Conservation (phyloP, 129 eudicot species). For the Logfia minima region DNA sequence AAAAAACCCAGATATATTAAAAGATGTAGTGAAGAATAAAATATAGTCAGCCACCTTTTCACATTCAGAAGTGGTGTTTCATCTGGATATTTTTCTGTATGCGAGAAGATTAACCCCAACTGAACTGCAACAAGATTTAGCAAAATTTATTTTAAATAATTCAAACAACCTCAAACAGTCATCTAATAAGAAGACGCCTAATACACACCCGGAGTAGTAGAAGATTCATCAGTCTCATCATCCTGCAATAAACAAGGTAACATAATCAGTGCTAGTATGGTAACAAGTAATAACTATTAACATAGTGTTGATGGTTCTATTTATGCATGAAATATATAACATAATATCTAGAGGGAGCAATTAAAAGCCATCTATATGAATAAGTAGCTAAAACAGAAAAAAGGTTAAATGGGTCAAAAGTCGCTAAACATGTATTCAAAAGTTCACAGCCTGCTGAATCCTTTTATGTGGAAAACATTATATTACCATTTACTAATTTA, state of each 20-base stretch:
- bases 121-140: constrained; percentile 62
- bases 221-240: constrained; percentile 35
- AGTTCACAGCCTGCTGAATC: background rate
- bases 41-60: constrained; percentile 51
- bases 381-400: background rate
- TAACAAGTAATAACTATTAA: background rate
- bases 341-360: background rate
- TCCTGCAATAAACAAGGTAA: constrained; percentile 27
- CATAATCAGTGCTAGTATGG: constrained; percentile 8
- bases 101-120: constrained; percentile 86
- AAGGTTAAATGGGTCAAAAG: background rate
- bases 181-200: constrained; percentile 5
- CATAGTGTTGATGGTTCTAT: background rate
- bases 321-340: background rate
- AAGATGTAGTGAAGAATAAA: background rate
- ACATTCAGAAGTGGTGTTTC: constrained; percentile 88
- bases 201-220: constrained; percentile 37
- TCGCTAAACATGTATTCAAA: background rate
- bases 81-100: constrained; percentile 95
- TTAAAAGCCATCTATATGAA: background rate
- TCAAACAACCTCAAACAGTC: constrained; percentile 18
- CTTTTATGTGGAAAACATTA: background rate
- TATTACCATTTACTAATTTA: background rate
- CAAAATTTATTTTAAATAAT: constrained; percentile 4
- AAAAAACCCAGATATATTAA: background rate